A percentile compares a stretch with the other conserved stretches of the same genome.
These are phyloP conservation scores for Fraxinus paxiana DNA, from an alignment of 305 asterid species.

Conservation along the genomic window DNA sequence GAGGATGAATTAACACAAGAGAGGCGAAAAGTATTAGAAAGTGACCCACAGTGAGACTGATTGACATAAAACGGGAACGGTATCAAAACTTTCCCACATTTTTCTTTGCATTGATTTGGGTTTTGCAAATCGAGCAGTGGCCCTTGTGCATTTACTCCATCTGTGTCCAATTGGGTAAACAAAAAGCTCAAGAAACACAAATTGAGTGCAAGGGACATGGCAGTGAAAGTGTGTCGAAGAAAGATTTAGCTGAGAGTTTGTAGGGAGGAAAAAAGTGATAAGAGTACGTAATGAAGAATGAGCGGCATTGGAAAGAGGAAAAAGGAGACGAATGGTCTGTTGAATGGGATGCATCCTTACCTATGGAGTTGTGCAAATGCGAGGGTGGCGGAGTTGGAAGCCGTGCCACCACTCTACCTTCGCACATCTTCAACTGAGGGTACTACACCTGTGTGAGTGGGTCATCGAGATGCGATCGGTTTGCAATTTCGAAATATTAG, in stretches of 20 bases:
- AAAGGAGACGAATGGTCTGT: constrained; percentile 56
- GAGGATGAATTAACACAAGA: constrained; percentile 47
- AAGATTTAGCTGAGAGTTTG: constrained; percentile 3
- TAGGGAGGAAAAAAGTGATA: neutral
- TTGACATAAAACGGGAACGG: constrained; percentile 55
- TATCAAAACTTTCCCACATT: constrained; percentile 40
- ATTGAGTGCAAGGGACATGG: constrained; percentile 28
- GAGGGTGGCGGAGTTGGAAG: constrained; percentile 41
- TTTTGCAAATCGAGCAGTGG: neutral
- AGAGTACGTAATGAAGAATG: constrained; percentile 4
- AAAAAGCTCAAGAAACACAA: constrained; percentile 22
- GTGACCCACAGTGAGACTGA: constrained; percentile 2
- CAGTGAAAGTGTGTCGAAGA: neutral
- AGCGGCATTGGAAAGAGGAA: constrained; percentile 40
- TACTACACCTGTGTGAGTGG: neutral
- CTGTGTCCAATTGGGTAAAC: neutral
- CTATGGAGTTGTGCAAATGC: constrained; percentile 36
- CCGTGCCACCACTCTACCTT: constrained; percentile 21
- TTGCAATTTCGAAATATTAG: constrained; percentile 1
- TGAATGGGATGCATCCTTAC: constrained; percentile 48
- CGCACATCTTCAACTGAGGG: neutral
- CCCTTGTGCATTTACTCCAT: neutral
- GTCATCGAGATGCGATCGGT: constrained; percentile 13
- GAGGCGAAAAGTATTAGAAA: constrained; percentile 39
- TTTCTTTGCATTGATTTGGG: constrained; percentile 22